Percentiles rank a stretch among this genome's conserved stretches.
phyloP scores from a whole-genome alignment of 2,329 filamentous ascomycete genomes.

The Seiridium cupressi region DNA sequence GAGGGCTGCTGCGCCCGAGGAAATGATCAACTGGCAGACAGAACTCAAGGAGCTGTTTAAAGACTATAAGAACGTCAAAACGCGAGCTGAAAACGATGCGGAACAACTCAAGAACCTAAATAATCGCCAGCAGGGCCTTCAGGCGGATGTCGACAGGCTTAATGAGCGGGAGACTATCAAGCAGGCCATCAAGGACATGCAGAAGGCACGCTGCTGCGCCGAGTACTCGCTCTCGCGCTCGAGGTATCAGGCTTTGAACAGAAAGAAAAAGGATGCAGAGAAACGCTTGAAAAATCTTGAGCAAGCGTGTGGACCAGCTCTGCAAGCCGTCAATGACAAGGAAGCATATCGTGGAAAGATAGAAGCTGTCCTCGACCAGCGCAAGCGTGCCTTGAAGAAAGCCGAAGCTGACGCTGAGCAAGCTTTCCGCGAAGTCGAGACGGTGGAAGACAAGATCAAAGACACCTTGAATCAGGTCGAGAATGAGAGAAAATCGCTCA shows the following conservation, averaged over 20 bases:
- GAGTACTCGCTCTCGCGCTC: slow-evolving; percentile 58
- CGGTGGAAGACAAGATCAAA: slow-evolving; percentile 41
- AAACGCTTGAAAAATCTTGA: slow-evolving; percentile 60
- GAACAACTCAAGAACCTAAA: slow-evolving; percentile 68
- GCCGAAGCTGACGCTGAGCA: slow-evolving; percentile 52
- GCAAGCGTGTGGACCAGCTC: slow-evolving; percentile 59
- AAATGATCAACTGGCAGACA: slow-evolving; percentile 79
- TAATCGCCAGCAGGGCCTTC: slow-evolving; percentile 69
- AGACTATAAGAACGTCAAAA: slow-evolving; percentile 64
- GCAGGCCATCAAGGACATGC: slow-evolving; percentile 61
- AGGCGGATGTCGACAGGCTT: slow-evolving; percentile 80
- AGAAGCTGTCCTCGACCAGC: slow-evolving; percentile 50
- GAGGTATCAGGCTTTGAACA: slow-evolving; percentile 50
- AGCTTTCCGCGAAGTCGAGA: slow-evolving; percentile 29
- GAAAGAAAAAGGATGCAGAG: slow-evolving; percentile 51
- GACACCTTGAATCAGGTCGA: slow-evolving; percentile 44
- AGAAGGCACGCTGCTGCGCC: slow-evolving; percentile 64
- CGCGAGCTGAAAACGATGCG: slow-evolving; percentile 54
- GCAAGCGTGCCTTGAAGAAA: slow-evolving; percentile 51
- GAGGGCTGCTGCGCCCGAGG: slow-evolving; percentile 76
- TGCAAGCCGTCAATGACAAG: slow-evolving; percentile 69
- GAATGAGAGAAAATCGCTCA: slow-evolving; percentile 48
- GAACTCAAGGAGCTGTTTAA: slow-evolving; percentile 69
- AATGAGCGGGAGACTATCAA: slow-evolving; percentile 71
- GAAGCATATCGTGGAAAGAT: slow-evolving; percentile 62